Evolutionary conservation across 1,284 basidiomycete genomes (phyloP).

Genomic region (Boletus sp.): DNA sequence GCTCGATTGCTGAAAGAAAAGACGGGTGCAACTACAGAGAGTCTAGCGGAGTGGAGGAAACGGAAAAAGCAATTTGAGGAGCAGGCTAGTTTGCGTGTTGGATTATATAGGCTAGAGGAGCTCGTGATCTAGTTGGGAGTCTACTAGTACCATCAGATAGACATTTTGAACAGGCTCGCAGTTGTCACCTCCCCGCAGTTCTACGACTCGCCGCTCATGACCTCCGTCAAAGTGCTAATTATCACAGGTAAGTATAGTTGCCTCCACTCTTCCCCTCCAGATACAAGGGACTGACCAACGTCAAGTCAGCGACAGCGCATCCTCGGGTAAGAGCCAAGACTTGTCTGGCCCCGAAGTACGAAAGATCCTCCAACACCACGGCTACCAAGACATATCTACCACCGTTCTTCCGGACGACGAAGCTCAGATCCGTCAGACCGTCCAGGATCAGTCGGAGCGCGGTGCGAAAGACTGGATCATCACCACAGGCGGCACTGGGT

Average conservation of each 20-base stretch:
- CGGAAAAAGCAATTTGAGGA: slow-evolving; percentile 51
- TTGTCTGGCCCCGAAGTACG: slow-evolving; percentile 62
- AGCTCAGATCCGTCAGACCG: slow-evolving; percentile 42
- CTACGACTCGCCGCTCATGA: no score
- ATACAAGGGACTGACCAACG: slow-evolving; percentile 12
- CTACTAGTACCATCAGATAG: no score
- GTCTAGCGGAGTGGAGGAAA: slow-evolving; percentile 51
- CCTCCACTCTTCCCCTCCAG: no score
- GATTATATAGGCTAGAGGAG: slow-evolving; percentile 69
- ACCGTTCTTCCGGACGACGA: slow-evolving; percentile 64
- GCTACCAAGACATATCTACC: slow-evolving; percentile 38
- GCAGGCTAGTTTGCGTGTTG: slow-evolving; percentile 50
- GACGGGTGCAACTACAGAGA: slow-evolving; percentile 33
- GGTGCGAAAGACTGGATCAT: slow-evolving; percentile 65
- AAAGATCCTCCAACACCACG: slow-evolving; percentile 42
- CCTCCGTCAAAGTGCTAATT: slow-evolving; percentile 21
- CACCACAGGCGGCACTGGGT: slow-evolving; percentile 85
- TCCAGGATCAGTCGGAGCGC: slow-evolving; percentile 45
- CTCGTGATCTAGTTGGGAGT: slow-evolving; percentile 46
- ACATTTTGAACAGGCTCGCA: no score
- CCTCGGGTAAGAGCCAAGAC: slow-evolving; percentile 49
- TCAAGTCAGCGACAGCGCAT: slow-evolving; percentile 68
- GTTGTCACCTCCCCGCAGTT: no score
- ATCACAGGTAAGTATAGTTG: slow-evolving; percentile 27
- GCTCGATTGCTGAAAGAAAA: slow-evolving; percentile 47